Conservation (phyloP, 441 rosid genomes). For the Corymbia calophylla region DNA sequence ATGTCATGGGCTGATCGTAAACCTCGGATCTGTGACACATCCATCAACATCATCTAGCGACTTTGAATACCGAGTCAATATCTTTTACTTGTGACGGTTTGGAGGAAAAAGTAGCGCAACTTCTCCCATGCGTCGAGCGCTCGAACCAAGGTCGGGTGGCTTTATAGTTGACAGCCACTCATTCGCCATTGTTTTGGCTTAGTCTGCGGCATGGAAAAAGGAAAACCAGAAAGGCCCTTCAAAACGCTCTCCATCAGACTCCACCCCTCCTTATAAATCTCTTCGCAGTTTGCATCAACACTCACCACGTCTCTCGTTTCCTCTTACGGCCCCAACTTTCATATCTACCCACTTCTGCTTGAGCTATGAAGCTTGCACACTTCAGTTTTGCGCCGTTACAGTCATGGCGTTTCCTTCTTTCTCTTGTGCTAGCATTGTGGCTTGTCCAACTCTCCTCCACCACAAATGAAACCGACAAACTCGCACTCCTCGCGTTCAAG, state of each 20-base stretch:
- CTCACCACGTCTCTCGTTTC: accelerated
- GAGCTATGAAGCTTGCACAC: background rate
- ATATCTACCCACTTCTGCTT: background rate
- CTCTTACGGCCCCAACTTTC: accelerated
- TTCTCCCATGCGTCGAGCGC: accelerated
- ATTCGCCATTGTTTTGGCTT: background rate
- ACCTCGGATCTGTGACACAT: too few species aligned
- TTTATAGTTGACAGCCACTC: accelerated
- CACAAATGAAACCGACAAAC: background rate
- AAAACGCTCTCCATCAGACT: background rate
- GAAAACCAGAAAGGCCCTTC: background rate
- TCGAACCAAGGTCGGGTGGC: background rate
- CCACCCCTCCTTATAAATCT: background rate
- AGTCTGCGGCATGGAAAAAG: background rate
- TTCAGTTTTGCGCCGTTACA: background rate
- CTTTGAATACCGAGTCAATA: background rate
- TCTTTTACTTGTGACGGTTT: background rate
- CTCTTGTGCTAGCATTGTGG: accelerated
- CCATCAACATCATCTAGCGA: too few species aligned
- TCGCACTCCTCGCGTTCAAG: too few species aligned
- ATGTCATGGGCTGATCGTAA: too few species aligned
- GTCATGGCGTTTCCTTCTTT: accelerated
- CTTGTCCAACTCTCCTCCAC: background rate
- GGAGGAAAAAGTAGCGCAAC: background rate
- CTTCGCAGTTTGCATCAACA: background rate